Conservation (phyloP, 768 basidiomycete genomes). For the Calocybe gangraenosa region DNA sequence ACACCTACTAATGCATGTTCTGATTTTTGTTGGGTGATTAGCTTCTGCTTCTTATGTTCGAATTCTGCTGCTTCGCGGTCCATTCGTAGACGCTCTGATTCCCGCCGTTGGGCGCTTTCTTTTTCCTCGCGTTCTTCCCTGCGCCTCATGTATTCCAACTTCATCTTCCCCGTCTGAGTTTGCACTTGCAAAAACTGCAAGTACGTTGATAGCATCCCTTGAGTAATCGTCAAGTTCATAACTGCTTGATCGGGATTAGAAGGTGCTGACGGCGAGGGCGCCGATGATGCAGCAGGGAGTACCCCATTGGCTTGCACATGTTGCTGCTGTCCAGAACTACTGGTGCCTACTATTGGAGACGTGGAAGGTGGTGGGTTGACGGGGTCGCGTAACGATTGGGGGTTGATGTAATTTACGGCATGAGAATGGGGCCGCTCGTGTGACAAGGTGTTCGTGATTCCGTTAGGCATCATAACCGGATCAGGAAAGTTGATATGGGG, state of each 20-base stretch:
- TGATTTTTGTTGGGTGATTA: constrained; percentile 54
- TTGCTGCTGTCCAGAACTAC: constrained; percentile 13
- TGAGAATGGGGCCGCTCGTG: constrained; percentile 30
- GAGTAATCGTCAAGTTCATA: constrained; percentile 49
- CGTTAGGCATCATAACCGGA: constrained; percentile 27
- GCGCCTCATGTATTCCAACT: constrained; percentile 63
- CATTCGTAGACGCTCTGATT: constrained; percentile 47
- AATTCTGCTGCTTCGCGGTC: constrained; percentile 57
- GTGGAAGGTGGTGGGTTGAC: constrained; percentile 20
- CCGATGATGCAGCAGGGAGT: constrained; percentile 12
- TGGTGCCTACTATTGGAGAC: constrained; percentile 22
- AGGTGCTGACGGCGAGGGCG: constrained; percentile 13
- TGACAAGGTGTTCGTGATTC: constrained; percentile 23
- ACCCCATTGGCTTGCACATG: constrained; percentile 10
- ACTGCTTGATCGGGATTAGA: constrained; percentile 33
- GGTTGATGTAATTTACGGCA: constrained; percentile 28
- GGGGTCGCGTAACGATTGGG: constrained; percentile 35
- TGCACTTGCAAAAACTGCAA: constrained; percentile 63
- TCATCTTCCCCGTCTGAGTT: constrained; percentile 64
- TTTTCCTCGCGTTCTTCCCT: constrained; percentile 68
- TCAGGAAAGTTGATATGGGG: constrained; percentile 39
- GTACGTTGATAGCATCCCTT: constrained; percentile 52
- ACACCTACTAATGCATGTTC: constrained; percentile 56
- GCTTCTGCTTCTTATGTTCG: constrained; percentile 48
- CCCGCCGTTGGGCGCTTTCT: constrained; percentile 46